Evolutionary conservation across 106 monocot genomes (phyloP).

Genomic region (Dendrobium huoshanense): DNA sequence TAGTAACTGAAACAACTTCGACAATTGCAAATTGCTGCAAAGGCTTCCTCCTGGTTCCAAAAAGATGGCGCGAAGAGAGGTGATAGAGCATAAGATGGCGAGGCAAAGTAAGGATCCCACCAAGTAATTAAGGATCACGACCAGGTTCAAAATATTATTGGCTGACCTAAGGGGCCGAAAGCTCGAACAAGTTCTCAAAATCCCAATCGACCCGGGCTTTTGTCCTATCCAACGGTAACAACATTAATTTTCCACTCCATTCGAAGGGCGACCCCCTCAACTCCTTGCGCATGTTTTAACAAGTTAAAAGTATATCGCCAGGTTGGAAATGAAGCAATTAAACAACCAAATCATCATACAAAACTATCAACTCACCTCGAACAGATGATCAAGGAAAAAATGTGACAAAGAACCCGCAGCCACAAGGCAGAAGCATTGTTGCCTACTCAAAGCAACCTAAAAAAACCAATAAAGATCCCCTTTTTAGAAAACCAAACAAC

Average conservation of each 20-base stretch:
- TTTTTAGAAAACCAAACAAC: neutral
- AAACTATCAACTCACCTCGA: constrained; percentile 43
- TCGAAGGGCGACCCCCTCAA: too few relatives aligned
- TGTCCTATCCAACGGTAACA: neutral
- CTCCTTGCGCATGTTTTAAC: too few relatives aligned
- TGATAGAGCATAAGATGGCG: neutral
- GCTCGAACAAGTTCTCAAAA: neutral
- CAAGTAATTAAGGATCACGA: too few relatives aligned
- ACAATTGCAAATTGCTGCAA: too few relatives aligned
- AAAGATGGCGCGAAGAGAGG: neutral
- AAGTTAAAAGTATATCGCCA: neutral
- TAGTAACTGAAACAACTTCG: too few relatives aligned
- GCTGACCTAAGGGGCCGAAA: neutral
- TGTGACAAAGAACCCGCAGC: constrained; percentile 76
- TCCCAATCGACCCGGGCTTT: neutral
- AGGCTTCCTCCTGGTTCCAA: neutral
- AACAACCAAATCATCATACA: neutral
- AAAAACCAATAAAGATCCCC: neutral
- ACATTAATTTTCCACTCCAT: neutral
- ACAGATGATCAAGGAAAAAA: constrained; percentile 89
- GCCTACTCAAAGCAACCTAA: constrained; percentile 44
- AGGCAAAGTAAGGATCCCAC: neutral
- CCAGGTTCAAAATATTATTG: neutral
- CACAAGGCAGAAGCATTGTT: constrained; percentile 65
- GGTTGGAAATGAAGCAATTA: neutral